A percentile compares a stretch with the other conserved stretches of the same genome.
These are phyloP conservation scores for Thamnidium elegans DNA, from an alignment of 192 early-diverging fungal species.

Conservation along the genomic window DNA sequence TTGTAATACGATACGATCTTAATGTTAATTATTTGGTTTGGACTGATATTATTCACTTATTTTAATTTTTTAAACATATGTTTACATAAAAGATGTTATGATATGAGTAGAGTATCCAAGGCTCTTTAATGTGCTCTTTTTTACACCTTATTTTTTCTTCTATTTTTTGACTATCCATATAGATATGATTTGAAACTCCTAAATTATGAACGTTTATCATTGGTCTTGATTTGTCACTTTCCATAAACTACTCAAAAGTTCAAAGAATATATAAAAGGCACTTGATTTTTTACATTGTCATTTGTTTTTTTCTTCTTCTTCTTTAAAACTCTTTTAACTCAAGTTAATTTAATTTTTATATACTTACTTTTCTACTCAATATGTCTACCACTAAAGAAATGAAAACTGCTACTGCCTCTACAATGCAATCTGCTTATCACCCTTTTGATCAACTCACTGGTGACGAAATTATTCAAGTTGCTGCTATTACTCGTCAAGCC, in stretches of 20 bases:
- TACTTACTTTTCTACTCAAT: not conserved
- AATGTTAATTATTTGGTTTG: too few relatives aligned
- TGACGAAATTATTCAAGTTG: slow-evolving; percentile 33
- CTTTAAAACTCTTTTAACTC: slow-evolving; percentile 2
- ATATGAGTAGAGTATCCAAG: too few relatives aligned
- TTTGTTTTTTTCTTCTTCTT: slow-evolving; percentile 2
- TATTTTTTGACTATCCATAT: too few relatives aligned
- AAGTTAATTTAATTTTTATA: not conserved
- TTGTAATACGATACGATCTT: too few relatives aligned
- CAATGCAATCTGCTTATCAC: slow-evolving; percentile 10
- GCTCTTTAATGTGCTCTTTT: too few relatives aligned
- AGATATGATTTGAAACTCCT: slow-evolving; percentile 1
- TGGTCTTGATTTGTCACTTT: slow-evolving; percentile 23
- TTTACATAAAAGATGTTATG: too few relatives aligned
- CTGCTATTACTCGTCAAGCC: slow-evolving; percentile 20
- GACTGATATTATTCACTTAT: too few relatives aligned
- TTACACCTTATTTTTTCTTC: too few relatives aligned
- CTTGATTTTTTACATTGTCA: not conserved
- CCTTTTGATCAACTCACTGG: slow-evolving; percentile 37
- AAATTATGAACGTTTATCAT: slow-evolving; percentile 3
- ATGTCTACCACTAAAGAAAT: slow-evolving; percentile 30
- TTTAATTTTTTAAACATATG: too few relatives aligned
- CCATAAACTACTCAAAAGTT: not conserved
- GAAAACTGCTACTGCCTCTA: slow-evolving; percentile 22
- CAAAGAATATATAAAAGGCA: slow-evolving; percentile 7